Evolutionary conservation across 2,329 filamentous ascomycete species (phyloP).

Genomic region (Davidsoniella australis): DNA sequence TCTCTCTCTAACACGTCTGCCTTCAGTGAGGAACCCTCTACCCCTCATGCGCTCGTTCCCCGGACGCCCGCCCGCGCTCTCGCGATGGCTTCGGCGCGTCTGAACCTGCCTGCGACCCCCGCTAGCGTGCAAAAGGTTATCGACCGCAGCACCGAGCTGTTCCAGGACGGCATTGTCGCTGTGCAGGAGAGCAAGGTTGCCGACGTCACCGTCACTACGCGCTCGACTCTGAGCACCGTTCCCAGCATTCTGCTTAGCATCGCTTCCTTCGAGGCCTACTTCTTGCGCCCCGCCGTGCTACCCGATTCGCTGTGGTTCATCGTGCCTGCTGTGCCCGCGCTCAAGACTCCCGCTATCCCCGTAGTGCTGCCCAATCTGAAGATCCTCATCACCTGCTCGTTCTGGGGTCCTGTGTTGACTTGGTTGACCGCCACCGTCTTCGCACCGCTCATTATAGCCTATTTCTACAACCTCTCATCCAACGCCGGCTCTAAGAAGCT

Average conservation of each 20-base stretch:
- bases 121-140: conserved; percentile 60
- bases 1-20: not conserved
- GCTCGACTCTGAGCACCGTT: conserved; percentile 56
- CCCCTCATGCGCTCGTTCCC: not conserved
- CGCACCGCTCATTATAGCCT: conserved; percentile 55
- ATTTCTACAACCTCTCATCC: conserved; percentile 74
- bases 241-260: conserved; percentile 53
- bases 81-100: conserved; percentile 36
- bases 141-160: conserved; percentile 50
- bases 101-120: conserved; percentile 66
- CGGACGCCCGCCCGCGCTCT: conserved; percentile 29
- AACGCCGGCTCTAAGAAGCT: conserved; percentile 21
- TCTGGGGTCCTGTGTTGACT: conserved; percentile 67
- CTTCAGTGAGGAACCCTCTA: not conserved
- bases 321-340: conserved; percentile 40
- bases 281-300: conserved; percentile 53
- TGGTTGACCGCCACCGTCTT: conserved; percentile 60
- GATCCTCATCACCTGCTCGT: conserved; percentile 53
- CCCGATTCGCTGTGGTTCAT: conserved; percentile 57
- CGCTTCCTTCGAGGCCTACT: conserved; percentile 50
- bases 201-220: conserved; percentile 46
- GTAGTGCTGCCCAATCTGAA: conserved; percentile 69
- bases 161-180: conserved; percentile 45
- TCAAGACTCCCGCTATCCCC: conserved; percentile 40
- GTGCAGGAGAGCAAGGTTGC: conserved; percentile 49